Conservation (phyloP, 2,329 filamentous ascomycete species). For the Calonectria naviculata region DNA sequence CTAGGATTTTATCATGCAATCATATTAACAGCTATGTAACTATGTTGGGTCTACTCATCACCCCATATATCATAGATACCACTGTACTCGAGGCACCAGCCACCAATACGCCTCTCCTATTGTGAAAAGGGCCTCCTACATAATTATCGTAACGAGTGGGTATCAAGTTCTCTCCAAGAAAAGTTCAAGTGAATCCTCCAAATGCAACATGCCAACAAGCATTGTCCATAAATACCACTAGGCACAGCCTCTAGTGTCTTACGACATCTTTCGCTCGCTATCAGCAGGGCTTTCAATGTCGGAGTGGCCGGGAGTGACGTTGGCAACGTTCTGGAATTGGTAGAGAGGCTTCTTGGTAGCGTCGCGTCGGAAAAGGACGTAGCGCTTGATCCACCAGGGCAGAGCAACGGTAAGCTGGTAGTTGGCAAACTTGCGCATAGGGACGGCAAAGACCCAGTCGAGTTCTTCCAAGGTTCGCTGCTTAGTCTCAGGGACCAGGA, state of each 20-base stretch:
- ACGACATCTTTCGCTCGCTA: conserved; percentile 24
- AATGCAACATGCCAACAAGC: neutral
- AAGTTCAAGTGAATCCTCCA: neutral
- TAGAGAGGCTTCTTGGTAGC: conserved; percentile 50
- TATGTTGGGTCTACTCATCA: neutral
- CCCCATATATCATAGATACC: neutral
- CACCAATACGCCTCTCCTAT: neutral
- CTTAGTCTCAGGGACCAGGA: conserved; percentile 63
- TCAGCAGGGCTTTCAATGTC: conserved; percentile 28
- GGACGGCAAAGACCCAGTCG: conserved; percentile 62
- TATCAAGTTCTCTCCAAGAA: conserved; percentile 17
- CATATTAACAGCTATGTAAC: conserved; percentile 4
- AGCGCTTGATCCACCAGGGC: conserved; percentile 37
- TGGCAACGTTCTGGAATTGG: conserved; percentile 45
- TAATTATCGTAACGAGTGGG: conserved; percentile 20
- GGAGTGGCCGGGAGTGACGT: conserved; percentile 15
- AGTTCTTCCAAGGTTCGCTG: conserved; percentile 62
- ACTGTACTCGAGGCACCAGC: neutral
- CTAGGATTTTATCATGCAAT: neutral
- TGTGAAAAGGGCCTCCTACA: neutral
- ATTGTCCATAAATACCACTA: neutral
- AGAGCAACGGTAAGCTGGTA: conserved; percentile 43
- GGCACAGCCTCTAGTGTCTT: neutral
- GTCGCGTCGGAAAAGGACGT: conserved; percentile 44
- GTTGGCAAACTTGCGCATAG: conserved; percentile 52